Evolutionary conservation across 2,329 filamentous ascomycete species (phyloP), one percentile per base, ranked within the genome.

Genomic region (Periconia macrospinosa): DNA sequence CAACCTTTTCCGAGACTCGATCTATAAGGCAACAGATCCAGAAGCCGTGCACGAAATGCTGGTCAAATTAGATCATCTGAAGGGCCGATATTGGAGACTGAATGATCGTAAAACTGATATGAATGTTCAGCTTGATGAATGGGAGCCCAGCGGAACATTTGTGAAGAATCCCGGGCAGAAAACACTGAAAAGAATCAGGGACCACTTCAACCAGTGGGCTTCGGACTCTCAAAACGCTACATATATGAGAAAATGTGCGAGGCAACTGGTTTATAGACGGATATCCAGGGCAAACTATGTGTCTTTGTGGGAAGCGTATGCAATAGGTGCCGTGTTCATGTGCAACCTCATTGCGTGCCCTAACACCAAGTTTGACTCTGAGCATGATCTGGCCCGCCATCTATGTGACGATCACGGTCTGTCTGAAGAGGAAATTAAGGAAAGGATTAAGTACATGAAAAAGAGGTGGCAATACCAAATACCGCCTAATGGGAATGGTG

Each of bases 41-140:
- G 43, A 44, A 17, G 30, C 44, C 15, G 48, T 51, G 33, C 42
- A 41, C 15, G 47, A 18, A 2, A 8, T 41, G 6, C 14, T 55
- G 3, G 18, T 18, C 3, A 10, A 20, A 10, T n/a, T 30, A 23
- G 20, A 41, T 11, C 27, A 40, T n/a, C 9, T 5, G 23, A 17
- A 44, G 15, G n/a, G n/a, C n/a, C n/a, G n/a, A n/a, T 55, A 50
- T 40, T 55, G 35, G 23, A 42, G 52, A 11, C 44, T 55, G 18
- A 55, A 55, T 33, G 52, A 55, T 20, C 33, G 50, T 14, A 19
- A 18, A 27, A 8, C 30, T 7, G 48, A 44, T 27, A 35, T 53
- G 15, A 27, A 30, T 41, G 45, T 53, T 20, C 45, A 53, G 13
- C 19, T 53, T 2, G 50, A 53, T 41, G 50, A 53, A 27, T 53